These are phyloP conservation scores for Cynara cardunculus DNA, from an alignment of 129 eudicot genomes.

Conservation along the genomic window DNA sequence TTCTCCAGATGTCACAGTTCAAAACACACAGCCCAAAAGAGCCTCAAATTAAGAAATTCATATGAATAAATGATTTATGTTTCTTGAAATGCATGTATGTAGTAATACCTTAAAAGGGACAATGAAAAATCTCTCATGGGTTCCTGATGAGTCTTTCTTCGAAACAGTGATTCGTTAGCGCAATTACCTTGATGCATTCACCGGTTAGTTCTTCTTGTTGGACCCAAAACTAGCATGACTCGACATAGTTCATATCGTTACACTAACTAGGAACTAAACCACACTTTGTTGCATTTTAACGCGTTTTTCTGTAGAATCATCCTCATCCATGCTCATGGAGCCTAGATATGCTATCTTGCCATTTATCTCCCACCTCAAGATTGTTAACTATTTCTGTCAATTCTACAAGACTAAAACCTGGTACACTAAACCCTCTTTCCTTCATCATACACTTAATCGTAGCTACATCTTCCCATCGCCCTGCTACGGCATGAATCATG, in stretches of 20 bases:
- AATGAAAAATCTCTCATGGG: neutral
- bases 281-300: neutral
- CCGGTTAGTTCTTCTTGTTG: neutral
- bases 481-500: constrained; percentile 66
- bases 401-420: constrained; percentile 64
- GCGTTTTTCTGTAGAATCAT: neutral
- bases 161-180: neutral
- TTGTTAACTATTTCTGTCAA: constrained; percentile 61
- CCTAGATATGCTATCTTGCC: constrained; percentile 20
- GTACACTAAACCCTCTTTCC: constrained; percentile 45
- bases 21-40: constrained; percentile 8
- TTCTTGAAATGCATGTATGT: constrained; percentile 12
- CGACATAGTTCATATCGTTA: neutral
- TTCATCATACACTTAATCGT: constrained; percentile 57
- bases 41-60: constrained; percentile 1
- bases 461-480: constrained; percentile 79
- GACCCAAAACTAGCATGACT: neutral
- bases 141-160: neutral
- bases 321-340: constrained; percentile 12
- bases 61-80: neutral
- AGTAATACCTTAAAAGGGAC: constrained; percentile 23
- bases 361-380: constrained; percentile 36
- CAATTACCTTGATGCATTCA: constrained; percentile 8
- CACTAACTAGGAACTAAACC: neutral
- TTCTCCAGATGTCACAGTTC: constrained; percentile 13